These are phyloP conservation scores for Mollisiaceae sp. DNA, from an alignment of 2,329 filamentous ascomycete species.

Conservation along the genomic window DNA sequence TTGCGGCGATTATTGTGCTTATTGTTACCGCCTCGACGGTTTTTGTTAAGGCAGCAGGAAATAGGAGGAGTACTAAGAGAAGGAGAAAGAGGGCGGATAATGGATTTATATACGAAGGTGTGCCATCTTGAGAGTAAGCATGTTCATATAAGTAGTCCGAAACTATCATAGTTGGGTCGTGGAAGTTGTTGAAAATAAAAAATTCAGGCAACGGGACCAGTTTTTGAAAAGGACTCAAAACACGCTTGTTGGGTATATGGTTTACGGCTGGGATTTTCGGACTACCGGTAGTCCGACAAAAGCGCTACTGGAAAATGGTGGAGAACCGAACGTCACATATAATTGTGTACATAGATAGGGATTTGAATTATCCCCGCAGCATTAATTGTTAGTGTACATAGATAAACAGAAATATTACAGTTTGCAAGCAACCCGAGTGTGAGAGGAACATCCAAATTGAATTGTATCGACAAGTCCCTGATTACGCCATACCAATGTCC, in stretches of 20 bases:
- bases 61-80: constrained; percentile 58
- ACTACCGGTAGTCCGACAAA: neutral
- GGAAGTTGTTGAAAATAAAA: neutral
- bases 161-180: neutral
- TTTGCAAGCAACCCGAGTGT: neutral
- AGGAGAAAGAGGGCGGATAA: constrained; percentile 52
- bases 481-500: constrained; percentile 1
- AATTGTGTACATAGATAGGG: neutral
- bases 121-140: constrained; percentile 49
- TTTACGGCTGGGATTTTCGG: neutral
- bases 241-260: neutral
- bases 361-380: neutral
- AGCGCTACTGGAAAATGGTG: too few species aligned
- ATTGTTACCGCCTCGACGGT: constrained; percentile 64
- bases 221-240: neutral
- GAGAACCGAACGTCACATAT: neutral
- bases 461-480: neutral
- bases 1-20: constrained; percentile 67
- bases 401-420: neutral
- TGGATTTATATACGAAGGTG: constrained; percentile 72
- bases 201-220: neutral
- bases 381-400: constrained; percentile 7
- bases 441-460: neutral
- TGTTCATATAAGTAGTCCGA: too few species aligned
- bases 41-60: constrained; percentile 68